Conservation (phyloP, 169 alveolate species). For the Ichthyophthirius multifiliis region DNA sequence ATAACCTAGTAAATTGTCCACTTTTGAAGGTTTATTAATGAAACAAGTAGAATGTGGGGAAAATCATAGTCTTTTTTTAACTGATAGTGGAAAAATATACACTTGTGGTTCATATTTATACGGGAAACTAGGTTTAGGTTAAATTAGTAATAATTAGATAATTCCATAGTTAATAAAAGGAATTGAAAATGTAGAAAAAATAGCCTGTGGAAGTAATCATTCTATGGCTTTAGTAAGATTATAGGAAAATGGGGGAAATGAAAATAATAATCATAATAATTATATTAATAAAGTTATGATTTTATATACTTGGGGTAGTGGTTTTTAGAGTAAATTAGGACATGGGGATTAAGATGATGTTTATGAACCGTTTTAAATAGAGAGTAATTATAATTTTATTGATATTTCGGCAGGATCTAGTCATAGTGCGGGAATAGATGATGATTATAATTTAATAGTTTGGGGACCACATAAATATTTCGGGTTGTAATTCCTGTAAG, state of each 20-base stretch:
- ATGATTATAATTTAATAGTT: slow-evolving; percentile 55
- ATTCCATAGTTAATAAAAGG: slow-evolving; percentile 7
- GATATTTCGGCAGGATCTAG: slow-evolving; percentile 70
- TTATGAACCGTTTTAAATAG: slow-evolving; percentile 44
- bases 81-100: slow-evolving; percentile 63
- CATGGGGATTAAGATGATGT: slow-evolving; percentile 52
- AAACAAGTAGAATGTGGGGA: slow-evolving; percentile 59
- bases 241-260: slow-evolving; percentile 4
- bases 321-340: slow-evolving; percentile 74
- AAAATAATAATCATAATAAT: slow-evolving; percentile 1
- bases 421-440: slow-evolving; percentile 68
- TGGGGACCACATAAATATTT: slow-evolving; percentile 72
- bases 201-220: slow-evolving; percentile 23
- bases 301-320: slow-evolving; percentile 81
- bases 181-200: slow-evolving; percentile 10
- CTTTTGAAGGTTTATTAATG: slow-evolving; percentile 41
- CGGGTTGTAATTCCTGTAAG: slow-evolving; percentile 48
- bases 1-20: slow-evolving; percentile 37
- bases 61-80: slow-evolving; percentile 58
- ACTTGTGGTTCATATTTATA: slow-evolving; percentile 64
- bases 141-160: background rate
- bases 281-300: background rate
- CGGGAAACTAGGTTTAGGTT: slow-evolving; percentile 76
- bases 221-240: slow-evolving; percentile 17
- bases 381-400: slow-evolving; percentile 35